phyloP scores from a whole-genome alignment of 257 asterid genomes.

The Avicennia marina region DNA sequence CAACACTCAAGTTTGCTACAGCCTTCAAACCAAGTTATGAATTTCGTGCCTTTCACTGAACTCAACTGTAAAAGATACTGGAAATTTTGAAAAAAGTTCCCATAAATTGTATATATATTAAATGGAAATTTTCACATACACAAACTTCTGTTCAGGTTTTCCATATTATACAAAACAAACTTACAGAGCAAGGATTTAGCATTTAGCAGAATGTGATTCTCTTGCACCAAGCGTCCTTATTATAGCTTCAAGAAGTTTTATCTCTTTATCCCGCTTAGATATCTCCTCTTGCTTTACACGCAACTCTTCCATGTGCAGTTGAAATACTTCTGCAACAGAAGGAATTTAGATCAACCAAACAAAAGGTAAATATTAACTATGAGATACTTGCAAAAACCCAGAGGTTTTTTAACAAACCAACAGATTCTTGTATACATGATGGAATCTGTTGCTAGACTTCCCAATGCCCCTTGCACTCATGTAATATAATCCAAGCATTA shows the following conservation, averaged over 20 bases:
- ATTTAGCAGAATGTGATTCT: conserved; percentile 32
- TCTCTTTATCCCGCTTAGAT: conserved; percentile 73
- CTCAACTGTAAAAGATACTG: too few relatives aligned
- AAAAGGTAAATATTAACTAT: neutral
- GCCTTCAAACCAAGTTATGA: too few relatives aligned
- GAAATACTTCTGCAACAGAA: conserved; percentile 74
- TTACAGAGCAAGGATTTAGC: conserved; percentile 24
- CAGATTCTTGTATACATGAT: too few relatives aligned
- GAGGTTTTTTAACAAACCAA: too few relatives aligned
- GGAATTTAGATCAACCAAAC: neutral
- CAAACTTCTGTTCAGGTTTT: conserved; percentile 1
- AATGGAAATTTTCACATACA: conserved; percentile 21
- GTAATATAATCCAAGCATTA: too few relatives aligned
- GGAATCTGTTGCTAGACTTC: too few relatives aligned
- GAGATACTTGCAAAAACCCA: too few relatives aligned
- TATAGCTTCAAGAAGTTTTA: conserved; percentile 93
- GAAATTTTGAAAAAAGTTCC: too few relatives aligned
- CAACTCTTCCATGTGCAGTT: conserved; percentile 92
- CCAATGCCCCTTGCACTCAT: too few relatives aligned
- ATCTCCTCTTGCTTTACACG: conserved; percentile 89
- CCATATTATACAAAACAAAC: conserved; percentile 14
- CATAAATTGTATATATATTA: too few relatives aligned
- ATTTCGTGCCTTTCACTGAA: too few relatives aligned
- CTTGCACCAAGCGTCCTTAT: conserved; percentile 91
- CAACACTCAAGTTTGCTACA: too few relatives aligned